Percentiles rank a stretch among this genome's conserved stretches.
These are phyloP conservation scores for Arachis hypogaea DNA, from an alignment of 306 rosid genomes.

Conservation along the genomic window DNA sequence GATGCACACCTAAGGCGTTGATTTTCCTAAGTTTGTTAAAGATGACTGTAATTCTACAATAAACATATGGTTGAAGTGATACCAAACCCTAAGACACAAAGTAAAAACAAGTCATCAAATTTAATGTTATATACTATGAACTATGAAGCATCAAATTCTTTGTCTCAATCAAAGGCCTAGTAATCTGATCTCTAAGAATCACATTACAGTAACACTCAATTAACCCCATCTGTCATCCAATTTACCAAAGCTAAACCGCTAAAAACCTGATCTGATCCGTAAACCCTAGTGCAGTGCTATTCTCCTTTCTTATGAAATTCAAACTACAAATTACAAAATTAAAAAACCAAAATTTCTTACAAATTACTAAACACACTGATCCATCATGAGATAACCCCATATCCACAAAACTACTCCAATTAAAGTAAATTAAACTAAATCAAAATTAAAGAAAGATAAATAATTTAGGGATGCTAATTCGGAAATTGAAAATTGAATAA, in stretches of 20 bases:
- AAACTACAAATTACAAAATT: neutral
- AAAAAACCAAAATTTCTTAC: constrained; percentile 12
- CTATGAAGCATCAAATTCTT: no score
- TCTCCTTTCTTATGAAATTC: constrained; percentile 7
- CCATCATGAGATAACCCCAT: constrained; percentile 33
- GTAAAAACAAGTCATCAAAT: no score
- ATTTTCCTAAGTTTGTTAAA: no score
- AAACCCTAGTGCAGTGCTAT: constrained; percentile 41
- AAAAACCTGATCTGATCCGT: constrained; percentile 26
- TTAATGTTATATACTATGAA: no score
- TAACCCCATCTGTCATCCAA: constrained; percentile 1
- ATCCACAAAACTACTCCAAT: neutral
- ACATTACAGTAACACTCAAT: constrained; percentile 3
- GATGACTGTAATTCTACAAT: no score
- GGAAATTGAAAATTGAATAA: constrained; percentile 1
- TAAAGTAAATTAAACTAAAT: neutral
- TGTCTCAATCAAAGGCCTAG: no score
- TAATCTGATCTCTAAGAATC: no score
- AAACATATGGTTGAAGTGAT: no score
- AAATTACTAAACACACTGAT: constrained; percentile 36
- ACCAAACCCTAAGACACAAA: no score
- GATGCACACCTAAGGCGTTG: no score
- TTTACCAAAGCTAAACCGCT: neutral
- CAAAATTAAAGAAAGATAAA: neutral
- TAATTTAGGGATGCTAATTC: neutral